These are phyloP conservation scores for Adenanthera pavonina DNA, from an alignment of 306 rosid species.

Conservation along the genomic window DNA sequence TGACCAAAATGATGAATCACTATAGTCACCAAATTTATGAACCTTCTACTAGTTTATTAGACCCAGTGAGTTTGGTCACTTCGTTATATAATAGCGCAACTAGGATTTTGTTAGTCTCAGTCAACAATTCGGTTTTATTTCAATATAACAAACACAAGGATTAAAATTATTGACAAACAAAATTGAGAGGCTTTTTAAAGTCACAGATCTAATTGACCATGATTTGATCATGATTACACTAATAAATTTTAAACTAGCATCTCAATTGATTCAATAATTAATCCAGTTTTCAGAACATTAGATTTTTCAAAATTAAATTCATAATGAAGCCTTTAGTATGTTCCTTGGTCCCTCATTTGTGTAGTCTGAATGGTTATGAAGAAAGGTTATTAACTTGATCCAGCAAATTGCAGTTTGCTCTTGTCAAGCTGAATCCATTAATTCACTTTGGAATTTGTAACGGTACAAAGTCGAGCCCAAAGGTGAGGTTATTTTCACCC, in stretches of 20 bases:
- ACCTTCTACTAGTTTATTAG: no score
- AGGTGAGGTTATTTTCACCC: slow-evolving; percentile 73
- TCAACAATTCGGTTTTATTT: no score
- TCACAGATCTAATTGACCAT: neutral
- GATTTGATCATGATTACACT: neutral
- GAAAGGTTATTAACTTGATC: slow-evolving; percentile 36
- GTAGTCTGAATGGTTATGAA: slow-evolving; percentile 13
- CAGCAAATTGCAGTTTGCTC: slow-evolving; percentile 59
- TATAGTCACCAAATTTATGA: no score
- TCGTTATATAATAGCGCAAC: no score
- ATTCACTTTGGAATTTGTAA: slow-evolving; percentile 88
- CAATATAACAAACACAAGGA: neutral
- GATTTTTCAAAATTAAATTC: neutral
- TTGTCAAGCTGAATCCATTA: slow-evolving; percentile 73
- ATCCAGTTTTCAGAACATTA: no score
- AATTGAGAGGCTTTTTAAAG: no score
- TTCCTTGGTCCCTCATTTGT: neutral
- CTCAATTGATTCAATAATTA: no score
- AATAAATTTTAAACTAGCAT: no score
- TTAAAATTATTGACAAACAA: neutral
- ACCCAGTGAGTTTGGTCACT: no score
- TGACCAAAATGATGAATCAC: no score
- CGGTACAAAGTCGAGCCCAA: slow-evolving; percentile 88
- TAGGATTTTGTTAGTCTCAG: no score
- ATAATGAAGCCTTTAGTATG: neutral